These are phyloP conservation scores for Ogataea haglerorum DNA, from an alignment of 805 yeast species.

Conservation along the genomic window DNA sequence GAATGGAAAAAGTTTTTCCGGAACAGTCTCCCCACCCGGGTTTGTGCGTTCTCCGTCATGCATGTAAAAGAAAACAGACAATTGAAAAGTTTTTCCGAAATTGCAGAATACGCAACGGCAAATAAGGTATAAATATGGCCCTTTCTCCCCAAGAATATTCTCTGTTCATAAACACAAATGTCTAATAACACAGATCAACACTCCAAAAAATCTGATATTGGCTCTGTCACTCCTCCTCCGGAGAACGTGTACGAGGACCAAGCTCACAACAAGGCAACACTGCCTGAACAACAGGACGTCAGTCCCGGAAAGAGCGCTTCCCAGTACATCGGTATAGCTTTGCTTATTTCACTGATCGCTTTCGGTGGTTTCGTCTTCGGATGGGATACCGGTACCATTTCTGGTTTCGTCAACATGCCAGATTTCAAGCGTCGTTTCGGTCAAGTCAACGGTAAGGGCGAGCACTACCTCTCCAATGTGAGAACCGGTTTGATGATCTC, in stretches of 20 bases:
- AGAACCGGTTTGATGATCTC: slow-evolving; percentile 64
- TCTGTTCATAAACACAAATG: slow-evolving; percentile 7
- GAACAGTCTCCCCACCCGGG: slow-evolving; percentile 7
- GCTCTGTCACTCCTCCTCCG: slow-evolving; percentile 21
- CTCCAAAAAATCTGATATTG: slow-evolving; percentile 18
- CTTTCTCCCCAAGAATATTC: background rate
- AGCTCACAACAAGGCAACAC: slow-evolving; percentile 10
- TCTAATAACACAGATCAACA: slow-evolving; percentile 15
- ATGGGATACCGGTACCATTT: slow-evolving; percentile 76
- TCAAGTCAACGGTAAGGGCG: slow-evolving; percentile 38
- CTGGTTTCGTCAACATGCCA: slow-evolving; percentile 66
- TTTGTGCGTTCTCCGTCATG: slow-evolving; percentile 2
- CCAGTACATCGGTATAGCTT: slow-evolving; percentile 26
- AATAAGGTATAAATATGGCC: slow-evolving; percentile 2
- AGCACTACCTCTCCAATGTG: slow-evolving; percentile 43
- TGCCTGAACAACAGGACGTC: slow-evolving; percentile 11
- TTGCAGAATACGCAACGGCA: slow-evolving; percentile 6
- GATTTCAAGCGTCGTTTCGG: slow-evolving; percentile 56
- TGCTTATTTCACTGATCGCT: slow-evolving; percentile 54
- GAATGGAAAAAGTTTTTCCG: slow-evolving; percentile 14
- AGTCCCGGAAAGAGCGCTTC: slow-evolving; percentile 24
- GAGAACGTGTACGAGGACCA: slow-evolving; percentile 26
- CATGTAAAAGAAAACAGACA: slow-evolving; percentile 5
- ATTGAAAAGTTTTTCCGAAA: slow-evolving; percentile 10
- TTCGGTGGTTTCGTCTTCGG: slow-evolving; percentile 79